Evolutionary conservation across 257 asterid genomes (phyloP), one percentile per base, ranked within the genome.

Genomic region (Solanum okadae): DNA sequence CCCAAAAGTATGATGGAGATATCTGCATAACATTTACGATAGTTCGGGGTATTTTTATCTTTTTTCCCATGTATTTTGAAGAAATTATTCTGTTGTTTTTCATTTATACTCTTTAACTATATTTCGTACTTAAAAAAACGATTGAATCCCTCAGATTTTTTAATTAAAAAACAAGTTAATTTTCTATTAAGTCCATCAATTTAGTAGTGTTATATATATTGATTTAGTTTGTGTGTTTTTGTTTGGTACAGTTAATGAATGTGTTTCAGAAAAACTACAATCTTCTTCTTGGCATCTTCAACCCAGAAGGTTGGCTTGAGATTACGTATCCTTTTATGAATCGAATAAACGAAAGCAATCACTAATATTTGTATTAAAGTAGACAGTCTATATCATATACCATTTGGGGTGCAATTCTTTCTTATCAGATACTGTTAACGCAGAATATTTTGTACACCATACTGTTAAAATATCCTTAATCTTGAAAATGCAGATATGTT

Each of bases 301-400:
- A 94, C 88, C 99, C 99, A 3, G 94, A 95, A 35, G 99, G 99
- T 72, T 95, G 99, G 99, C 98, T 96, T 42, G 97, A 95, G 90
- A 95, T 94, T 87, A 94, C 99, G 98, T 96, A 94, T 83, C 91
- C 89, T 87, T 88, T 59, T 22, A 10, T 5, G 10, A 52, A 16
- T 52, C 2, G 63, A 52, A 33, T 35, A 18, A 70, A 7, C 12
- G 20, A 0, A 70, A 70, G 0, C 0, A 25, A 0, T 25, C 2
- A 25, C 1, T 25, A 67, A 67, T 25, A 6, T 27, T 25, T 12
- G 4, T 5, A 25, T 67, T 67, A 27, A 2, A 6, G 8, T 67
- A 67, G 8, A 25, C 1, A 0, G 10, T 12, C 1, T 67, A 0
- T 27, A n/a, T 25, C 5, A 65, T 12, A 65, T 12, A 67, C 0